Evolutionary conservation across 192 early-diverging fungal genomes (phyloP), one percentile per base, ranked within the genome.

Genomic region (Rhizoclosmatium sp.): DNA sequence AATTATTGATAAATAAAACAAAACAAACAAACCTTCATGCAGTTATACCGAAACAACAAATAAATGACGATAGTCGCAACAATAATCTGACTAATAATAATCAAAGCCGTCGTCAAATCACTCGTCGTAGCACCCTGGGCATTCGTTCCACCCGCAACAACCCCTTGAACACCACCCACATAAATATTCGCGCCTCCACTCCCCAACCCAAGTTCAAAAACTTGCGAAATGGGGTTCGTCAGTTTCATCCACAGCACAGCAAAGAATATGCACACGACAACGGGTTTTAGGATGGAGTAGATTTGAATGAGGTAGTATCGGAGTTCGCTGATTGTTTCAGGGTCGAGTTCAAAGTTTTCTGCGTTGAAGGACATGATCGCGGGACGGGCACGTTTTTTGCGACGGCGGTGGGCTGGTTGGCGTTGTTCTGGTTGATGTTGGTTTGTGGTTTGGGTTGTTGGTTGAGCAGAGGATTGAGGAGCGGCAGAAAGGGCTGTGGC

Each of bases 241-340:
- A 94, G 80, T 73, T 95, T 95, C 54, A 96, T 93, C 94, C 94
- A 96, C 44, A 96, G 83, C 23, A 96, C 90, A 44, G 90, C 87
- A 14, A 95, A 82, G 14, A 88, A 69, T 72, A 96, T 94, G 69
- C 93, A 94, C 40, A 86, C 48, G 1, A 93, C 84, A 3, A 96
- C 94, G 10, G 94, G 94, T 69, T 93, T 91, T 70, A 95, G 91
- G 70, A 96, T 93, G 19, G 86, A 76, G 81, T 92, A 93, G n/a
- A 95, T 86, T 82, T 95, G 93, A 44, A 87, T 76, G 77, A 94
- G 90, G 78, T 94, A 95, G 78, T 89, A 95, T 76, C 87, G 87
- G 48, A 95, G 79, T 61, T 94, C 92, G 16, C 89, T 87, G 4
- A 87, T 84, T 54, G 78, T 76, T 45, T 92, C 90, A 42, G 87